Conservation (phyloP, 768 basidiomycete species). For the Rhodocollybia butyracea region DNA sequence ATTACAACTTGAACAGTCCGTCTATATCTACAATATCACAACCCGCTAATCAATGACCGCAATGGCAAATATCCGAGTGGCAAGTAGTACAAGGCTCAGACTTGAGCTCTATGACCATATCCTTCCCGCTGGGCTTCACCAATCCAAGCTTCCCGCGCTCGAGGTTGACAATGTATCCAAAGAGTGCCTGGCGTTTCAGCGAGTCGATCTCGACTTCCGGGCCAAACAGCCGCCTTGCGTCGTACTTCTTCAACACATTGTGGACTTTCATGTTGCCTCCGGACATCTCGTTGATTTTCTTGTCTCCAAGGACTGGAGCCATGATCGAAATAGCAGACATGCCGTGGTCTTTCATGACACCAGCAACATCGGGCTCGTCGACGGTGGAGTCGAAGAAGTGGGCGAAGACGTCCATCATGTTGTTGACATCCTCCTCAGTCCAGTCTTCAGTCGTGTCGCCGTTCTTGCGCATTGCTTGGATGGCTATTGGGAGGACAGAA, state of each 20-base stretch:
- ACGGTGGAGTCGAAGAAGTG: conserved; percentile 5
- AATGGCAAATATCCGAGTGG: neutral
- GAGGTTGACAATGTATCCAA: conserved; percentile 6
- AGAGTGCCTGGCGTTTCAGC: conserved; percentile 1
- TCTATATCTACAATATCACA: too few species aligned
- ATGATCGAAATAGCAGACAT: neutral
- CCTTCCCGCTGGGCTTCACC: neutral
- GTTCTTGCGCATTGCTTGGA: neutral
- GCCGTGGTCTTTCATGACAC: neutral
- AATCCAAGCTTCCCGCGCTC: conserved; percentile 1
- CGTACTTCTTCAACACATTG: conserved; percentile 1
- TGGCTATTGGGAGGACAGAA: neutral
- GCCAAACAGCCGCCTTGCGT: neutral
- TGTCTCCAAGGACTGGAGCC: conserved; percentile 2
- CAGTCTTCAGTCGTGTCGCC: neutral
- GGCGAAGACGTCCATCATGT: conserved; percentile 2
- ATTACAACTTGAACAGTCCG: too few species aligned
- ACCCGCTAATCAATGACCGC: neutral
- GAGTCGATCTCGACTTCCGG: conserved; percentile 4
- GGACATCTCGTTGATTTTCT: neutral
- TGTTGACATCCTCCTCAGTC: neutral
- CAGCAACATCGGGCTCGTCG: neutral
- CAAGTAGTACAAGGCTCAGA: neutral
- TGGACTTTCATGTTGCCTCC: neutral
- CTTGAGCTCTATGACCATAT: conserved; percentile 1